Evolutionary conservation across 805 yeast genomes (phyloP), one percentile per base, ranked within the genome.

Genomic region (Metschnikowia similis): DNA sequence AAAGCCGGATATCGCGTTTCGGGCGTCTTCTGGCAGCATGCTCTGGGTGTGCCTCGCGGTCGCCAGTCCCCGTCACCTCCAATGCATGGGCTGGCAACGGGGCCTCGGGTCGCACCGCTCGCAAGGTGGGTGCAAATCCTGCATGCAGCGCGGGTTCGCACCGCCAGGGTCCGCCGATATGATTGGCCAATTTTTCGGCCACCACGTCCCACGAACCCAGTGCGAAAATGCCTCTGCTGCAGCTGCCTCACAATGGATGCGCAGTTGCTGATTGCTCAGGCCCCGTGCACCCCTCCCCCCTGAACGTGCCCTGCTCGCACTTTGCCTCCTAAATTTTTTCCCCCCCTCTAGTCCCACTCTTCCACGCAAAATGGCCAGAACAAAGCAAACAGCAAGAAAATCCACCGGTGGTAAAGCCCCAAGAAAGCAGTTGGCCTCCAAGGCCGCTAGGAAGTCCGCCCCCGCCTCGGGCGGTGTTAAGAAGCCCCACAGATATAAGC

Each of bases 331-430:
- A 14, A 13, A 26, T 43, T 42, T 41, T 40, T 35, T 42, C 10
- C n/a, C 17, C 35, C 11, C 32, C n/a, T 35, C n/a, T 34, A 28
- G 37, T 35, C 42, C 43, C 13, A 9, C 40, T 41, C 35, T 35
- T 35, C 27, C 14, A 35, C 34, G 9, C 28, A 48, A 35, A 29
- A 71, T 71, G 76, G 76, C 76, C 56, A 71, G 76, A 71, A 71
- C 76, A 48, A 71, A 71, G 56, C 76, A 71, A 68, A 71, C 76
- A 45, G 76, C 76, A 48, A 71, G 76, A 71, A 71, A 71, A 61
- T 71, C 76, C 52, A 71, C 76, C 58, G 76, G 76, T 66, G 76
- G 76, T 61, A 71, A 71, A 60, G 76, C 76, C 56, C 76, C 76
- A 60, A 71, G 76, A 71, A 71, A 71, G 64, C 76, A 71, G 67